Percentiles rank a stretch among this genome's conserved stretches.
Evolutionary conservation across 2,329 filamentous ascomycete genomes (phyloP).

Genomic region (Apiospora malaysiana): DNA sequence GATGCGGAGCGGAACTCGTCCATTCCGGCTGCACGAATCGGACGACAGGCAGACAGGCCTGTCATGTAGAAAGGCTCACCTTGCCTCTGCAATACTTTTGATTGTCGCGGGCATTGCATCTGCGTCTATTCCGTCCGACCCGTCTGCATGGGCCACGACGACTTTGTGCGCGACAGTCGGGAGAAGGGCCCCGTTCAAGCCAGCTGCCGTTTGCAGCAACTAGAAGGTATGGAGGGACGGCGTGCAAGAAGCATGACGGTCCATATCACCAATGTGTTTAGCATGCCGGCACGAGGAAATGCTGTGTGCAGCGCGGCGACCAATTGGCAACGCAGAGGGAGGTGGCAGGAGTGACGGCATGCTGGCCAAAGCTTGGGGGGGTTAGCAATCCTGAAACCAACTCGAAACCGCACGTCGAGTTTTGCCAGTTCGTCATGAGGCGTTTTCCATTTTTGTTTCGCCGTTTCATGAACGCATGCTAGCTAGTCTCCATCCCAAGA

Average conservation of each 20-base stretch:
- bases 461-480: slow-evolving; percentile 11
- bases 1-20: background rate
- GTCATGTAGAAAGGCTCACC: background rate
- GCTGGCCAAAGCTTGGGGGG: slow-evolving; percentile 11
- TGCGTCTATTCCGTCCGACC: background rate
- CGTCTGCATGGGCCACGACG: background rate
- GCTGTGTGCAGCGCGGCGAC: background rate
- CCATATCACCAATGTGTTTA: slow-evolving; percentile 7
- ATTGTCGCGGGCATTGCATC: background rate
- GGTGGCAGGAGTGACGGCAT: slow-evolving; percentile 2
- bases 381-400: slow-evolving; percentile 2
- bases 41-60: slow-evolving; percentile 4
- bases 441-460: slow-evolving; percentile 17
- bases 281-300: background rate
- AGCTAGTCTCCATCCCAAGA: background rate
- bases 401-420: background rate
- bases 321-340: slow-evolving; percentile 5
- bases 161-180: slow-evolving; percentile 10
- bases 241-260: background rate
- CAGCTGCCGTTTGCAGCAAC: background rate
- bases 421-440: slow-evolving; percentile 17
- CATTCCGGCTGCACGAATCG: slow-evolving; percentile 14
- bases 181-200: slow-evolving; percentile 3
- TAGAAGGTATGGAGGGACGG: background rate
- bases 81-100: background rate